Evolutionary conservation across 805 yeast genomes (phyloP), one percentile per base, ranked within the genome.

Genomic region (Schwanniomyces yamadae): DNA sequence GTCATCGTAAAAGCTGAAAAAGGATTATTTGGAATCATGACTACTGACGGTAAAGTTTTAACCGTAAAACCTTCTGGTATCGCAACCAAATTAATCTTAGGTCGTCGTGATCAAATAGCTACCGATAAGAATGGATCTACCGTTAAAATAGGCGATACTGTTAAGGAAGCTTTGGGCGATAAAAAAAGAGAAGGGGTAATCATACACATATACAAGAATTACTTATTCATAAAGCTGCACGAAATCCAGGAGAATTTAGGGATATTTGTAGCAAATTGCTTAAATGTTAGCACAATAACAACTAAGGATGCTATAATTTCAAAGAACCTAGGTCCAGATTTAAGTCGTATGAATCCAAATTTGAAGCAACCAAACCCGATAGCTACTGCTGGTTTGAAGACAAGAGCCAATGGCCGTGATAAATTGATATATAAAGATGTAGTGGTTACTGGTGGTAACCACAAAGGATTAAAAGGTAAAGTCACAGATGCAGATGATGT

Each of bases 401-500:
- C 78, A 36, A 62, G 66, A 42, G 72, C 67, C 36, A 78, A 81
- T 36, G 96, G 95, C 6, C 78, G 95, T 47, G 96, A 88, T 58
- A 77, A 77, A 31, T 78, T 95, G 19, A 54, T 93, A 23, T 84
- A 87, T 48, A 88, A 87, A 54, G 83, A 84, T 40, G 96, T 93
- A 15, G 78, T 88, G 45, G 84, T 93, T 32, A 78, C 86, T 24
- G 81, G 84, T 53, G 88, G 96, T n/a, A 93, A 95, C 20, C 88
- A 91, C 60, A 93, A 93, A 65, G 98, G 99, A 30, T 79, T 88
- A 48, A 81, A 83, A 66, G 99, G 99, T 57, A 84, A 87, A 46
- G 87, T 93, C 28, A 84, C 85, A 48, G 98, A 93, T 56, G 88
- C 96, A 7, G 93, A 88, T 50, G 99, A 95, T 44, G 84, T 84